phyloP scores from a whole-genome alignment of 495 filamentous ascomycete genomes.

The Zalerion maritima region DNA sequence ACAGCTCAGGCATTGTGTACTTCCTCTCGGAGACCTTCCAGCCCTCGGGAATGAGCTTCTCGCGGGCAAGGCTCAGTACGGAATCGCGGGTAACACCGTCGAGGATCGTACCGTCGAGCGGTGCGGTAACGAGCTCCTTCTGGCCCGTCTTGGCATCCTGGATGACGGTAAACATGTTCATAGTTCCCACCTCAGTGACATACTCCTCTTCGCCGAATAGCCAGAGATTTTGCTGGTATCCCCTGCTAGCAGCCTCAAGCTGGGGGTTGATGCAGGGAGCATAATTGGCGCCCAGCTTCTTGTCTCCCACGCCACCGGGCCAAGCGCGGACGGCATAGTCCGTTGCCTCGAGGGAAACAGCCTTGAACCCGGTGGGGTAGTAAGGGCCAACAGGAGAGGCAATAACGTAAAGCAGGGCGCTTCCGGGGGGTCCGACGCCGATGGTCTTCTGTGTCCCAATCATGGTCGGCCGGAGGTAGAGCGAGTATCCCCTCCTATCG shows the following conservation, averaged over 20 bases:
- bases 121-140: slow-evolving; percentile 82
- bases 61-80: slow-evolving; percentile 66
- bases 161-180: slow-evolving; percentile 88
- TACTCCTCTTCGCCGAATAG: slow-evolving; percentile 88
- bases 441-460: slow-evolving; percentile 92
- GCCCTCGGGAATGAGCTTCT: slow-evolving; percentile 68
- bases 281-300: slow-evolving; percentile 97
- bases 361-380: slow-evolving; percentile 96
- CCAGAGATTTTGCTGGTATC: slow-evolving; percentile 98
- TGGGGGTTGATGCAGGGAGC: slow-evolving; percentile 92
- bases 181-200: slow-evolving; percentile 92
- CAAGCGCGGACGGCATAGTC: slow-evolving; percentile 92
- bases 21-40: slow-evolving; percentile 82
- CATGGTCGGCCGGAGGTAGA: slow-evolving; percentile 91
- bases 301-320: slow-evolving; percentile 93
- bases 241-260: slow-evolving; percentile 70
- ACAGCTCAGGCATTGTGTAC: slow-evolving; percentile 73
- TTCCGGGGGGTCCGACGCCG: slow-evolving; percentile 80
- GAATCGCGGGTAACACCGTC: slow-evolving; percentile 88
- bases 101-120: slow-evolving; percentile 92
- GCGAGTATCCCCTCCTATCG: slow-evolving; percentile 64
- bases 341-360: slow-evolving; percentile 82
- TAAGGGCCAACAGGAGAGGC: slow-evolving; percentile 95
- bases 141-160: slow-evolving; percentile 68
- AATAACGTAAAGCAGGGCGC: slow-evolving; percentile 83